Percentiles rank a stretch among this genome's conserved stretches.
These are phyloP conservation scores for Fragilaria crotonensis DNA, from an alignment of 108 stramenopile genomes.

Conservation along the genomic window DNA sequence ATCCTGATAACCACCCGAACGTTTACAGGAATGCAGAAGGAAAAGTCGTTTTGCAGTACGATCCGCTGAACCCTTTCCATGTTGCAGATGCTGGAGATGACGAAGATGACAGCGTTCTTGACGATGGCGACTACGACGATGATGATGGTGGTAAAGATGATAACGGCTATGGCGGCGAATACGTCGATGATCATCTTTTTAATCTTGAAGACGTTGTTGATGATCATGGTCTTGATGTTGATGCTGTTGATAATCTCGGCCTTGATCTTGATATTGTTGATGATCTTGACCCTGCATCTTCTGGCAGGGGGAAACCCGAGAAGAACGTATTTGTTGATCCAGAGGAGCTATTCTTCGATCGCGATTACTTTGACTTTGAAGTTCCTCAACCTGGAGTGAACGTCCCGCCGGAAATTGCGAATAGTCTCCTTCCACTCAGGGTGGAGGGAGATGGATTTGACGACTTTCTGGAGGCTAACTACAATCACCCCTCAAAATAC, in stretches of 20 bases:
- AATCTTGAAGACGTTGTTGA: background rate
- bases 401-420: conserved; percentile 1
- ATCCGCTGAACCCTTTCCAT: background rate
- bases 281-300: conserved; percentile 11
- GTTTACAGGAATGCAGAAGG: conserved; percentile 5
- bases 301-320: conserved; percentile 5
- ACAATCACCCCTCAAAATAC: conserved; percentile 64
- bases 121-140: background rate
- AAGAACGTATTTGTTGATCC: conserved; percentile 1
- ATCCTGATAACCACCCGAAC: conserved; percentile 3
- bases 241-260: background rate
- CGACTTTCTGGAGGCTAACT: conserved; percentile 58
- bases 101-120: background rate
- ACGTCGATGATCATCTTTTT: background rate
- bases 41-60: background rate
- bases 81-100: background rate
- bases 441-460: conserved; percentile 32
- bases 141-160: background rate
- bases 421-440: conserved; percentile 22
- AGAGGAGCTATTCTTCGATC: background rate
- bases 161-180: conserved; percentile 1
- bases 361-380: conserved; percentile 11
- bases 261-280: background rate
- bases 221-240: background rate
- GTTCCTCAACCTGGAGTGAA: conserved; percentile 1